Percentiles rank a stretch among this genome's conserved stretches.
Conservation (phyloP, 2,329 filamentous ascomycete species). For the Colletotrichum sp. region DNA sequence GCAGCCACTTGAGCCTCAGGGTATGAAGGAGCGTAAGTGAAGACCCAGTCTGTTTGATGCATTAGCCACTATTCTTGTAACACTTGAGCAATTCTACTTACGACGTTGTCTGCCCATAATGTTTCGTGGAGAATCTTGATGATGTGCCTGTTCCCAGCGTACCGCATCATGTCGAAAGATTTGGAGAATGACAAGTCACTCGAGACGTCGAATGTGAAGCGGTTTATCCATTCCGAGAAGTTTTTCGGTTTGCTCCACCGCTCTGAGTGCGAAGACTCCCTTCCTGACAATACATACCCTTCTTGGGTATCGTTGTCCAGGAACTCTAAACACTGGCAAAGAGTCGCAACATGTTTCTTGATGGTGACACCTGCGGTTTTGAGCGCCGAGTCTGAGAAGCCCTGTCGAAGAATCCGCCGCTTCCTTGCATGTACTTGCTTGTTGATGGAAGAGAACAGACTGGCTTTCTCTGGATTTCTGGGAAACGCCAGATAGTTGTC, state of each 20-base stretch:
- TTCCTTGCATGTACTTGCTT: slow-evolving; percentile 7
- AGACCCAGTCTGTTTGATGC: neutral
- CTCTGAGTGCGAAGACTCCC: neutral
- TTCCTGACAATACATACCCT: neutral
- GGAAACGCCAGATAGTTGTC: slow-evolving; percentile 2
- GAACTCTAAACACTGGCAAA: slow-evolving; percentile 5
- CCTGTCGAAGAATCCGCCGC: neutral
- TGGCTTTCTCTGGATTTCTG: neutral
- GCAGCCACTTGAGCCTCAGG: neutral
- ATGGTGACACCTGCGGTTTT: neutral
- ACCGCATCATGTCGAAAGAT: neutral
- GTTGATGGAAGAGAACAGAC: neutral
- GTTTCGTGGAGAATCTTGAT: slow-evolving; percentile 3
- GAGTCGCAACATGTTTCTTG: neutral
- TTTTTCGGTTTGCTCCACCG: slow-evolving; percentile 2
- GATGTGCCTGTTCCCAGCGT: neutral
- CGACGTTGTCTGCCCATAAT: slow-evolving; percentile 4
- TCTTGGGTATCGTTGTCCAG: neutral
- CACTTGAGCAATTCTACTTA: neutral
- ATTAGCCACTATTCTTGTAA: neutral
- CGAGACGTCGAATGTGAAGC: slow-evolving; percentile 7
- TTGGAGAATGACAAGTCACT: slow-evolving; percentile 5
- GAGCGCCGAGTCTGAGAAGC: slow-evolving; percentile 2
- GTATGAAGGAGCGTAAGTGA: neutral
- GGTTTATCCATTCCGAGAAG: slow-evolving; percentile 4